phyloP scores from a whole-genome alignment of 164 flowering plant species.

The Aristolochia californica region DNA sequence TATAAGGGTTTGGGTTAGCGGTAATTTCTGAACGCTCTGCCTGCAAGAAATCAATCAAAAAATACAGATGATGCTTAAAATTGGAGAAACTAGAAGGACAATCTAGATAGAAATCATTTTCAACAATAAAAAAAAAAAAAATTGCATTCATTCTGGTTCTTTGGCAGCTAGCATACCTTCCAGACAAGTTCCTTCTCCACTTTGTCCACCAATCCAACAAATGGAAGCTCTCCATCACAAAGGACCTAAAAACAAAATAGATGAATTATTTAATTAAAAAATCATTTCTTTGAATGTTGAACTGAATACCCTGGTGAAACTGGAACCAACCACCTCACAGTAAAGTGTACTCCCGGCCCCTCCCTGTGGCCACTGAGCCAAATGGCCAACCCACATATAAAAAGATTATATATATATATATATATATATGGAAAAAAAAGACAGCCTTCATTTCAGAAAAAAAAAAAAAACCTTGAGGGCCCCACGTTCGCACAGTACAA shows the following conservation, averaged over 20 bases:
- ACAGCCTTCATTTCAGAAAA: neutral
- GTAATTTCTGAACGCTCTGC: slow-evolving; percentile 77
- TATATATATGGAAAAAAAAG: neutral
- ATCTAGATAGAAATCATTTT: too few species aligned
- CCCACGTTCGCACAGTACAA: slow-evolving; percentile 79
- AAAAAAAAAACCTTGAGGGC: slow-evolving; percentile 50
- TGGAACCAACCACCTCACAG: too few species aligned
- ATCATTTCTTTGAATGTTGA: too few species aligned
- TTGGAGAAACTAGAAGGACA: too few species aligned
- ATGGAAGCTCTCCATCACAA: slow-evolving; percentile 78
- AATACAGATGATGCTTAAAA: neutral
- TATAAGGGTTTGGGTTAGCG: slow-evolving; percentile 60
- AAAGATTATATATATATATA: neutral
- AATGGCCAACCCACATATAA: too few species aligned
- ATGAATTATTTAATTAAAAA: too few species aligned
- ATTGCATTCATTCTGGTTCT: slow-evolving; percentile 1
- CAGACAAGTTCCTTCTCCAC: slow-evolving; percentile 77
- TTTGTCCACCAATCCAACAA: slow-evolving; percentile 75
- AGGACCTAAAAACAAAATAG: slow-evolving; percentile 38
- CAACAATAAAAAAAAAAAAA: too few species aligned
- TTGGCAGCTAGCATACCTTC: slow-evolving; percentile 46
- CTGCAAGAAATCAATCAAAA: slow-evolving; percentile 22
- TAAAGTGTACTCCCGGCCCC: too few species aligned
- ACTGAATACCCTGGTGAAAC: neutral
- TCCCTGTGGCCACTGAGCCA: too few species aligned